Base-by-base conservation (phyloP, 192 early-diverging fungal genomes). In the Coemansia sp. region DNA sequence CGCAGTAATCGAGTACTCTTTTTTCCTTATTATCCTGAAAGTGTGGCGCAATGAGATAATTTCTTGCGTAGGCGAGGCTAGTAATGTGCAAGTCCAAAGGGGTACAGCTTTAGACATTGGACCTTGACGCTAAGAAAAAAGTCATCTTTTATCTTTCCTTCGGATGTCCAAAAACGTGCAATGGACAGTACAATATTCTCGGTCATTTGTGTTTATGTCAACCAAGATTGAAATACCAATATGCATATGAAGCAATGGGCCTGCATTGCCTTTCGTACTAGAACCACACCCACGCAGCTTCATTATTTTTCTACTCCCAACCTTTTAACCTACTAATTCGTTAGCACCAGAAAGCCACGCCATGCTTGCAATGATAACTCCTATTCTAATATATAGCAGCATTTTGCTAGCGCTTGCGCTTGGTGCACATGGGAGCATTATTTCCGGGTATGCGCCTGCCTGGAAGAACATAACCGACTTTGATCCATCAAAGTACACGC, bases 401-500 rank as follows among this genome's bases (percentile, higher is more conserved):
- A 2, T 23, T 25, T 48, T 45, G 7, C 4, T 29, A 48, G 22
- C 31, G 7, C n/a, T 4, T 19, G 23, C 28, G 13, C 48, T 41
- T 31, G 20, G 15, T 20, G 61, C 31, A 1, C 50, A 52, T 14
- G 61, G 61, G 2, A 62, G 64, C 50, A 70, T 76, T 23, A 60
- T 76, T 47, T 67, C 68, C 6, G 74, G 74, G 15, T 76, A 76
- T 23, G 74, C 68, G n/a, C 74, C 74, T 0, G 64, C 50, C 4
- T 76, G 74, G 74, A 76, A 76, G 50, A 57, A 68, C 34, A 53
- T 78, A 27, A 27, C 47, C 15, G 36, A 29, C 17, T 59, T 67
- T 3, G 69, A 78, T 25, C 38, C 71, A 48, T 54, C 69, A 9
- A 83, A 74, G 50, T 71, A 79, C 29, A 87, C 86, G 7, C 87